Percentiles rank a stretch among this genome's conserved stretches.
Conservation (phyloP, 176 grass and related monocot species). For the Oryza glumipatula region DNA sequence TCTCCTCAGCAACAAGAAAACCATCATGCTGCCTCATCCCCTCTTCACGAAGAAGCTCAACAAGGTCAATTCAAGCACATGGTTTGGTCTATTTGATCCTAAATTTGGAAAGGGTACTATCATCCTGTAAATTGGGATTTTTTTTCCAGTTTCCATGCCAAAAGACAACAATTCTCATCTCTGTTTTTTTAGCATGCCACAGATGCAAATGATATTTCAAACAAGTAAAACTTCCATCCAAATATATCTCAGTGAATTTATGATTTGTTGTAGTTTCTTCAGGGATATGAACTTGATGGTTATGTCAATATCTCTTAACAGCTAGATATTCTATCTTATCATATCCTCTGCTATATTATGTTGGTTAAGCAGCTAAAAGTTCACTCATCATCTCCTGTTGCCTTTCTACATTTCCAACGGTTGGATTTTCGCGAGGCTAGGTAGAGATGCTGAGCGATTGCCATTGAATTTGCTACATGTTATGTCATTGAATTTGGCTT, state of each 20-base stretch:
- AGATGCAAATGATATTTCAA: constrained; percentile 15
- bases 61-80: constrained; percentile 50
- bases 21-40: constrained; percentile 28
- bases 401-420: constrained; percentile 11
- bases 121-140: neutral
- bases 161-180: neutral
- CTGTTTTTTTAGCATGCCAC: constrained; percentile 10
- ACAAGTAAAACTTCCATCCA: constrained; percentile 12
- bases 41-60: constrained; percentile 52
- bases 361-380: constrained; percentile 29
- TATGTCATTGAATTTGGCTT: neutral
- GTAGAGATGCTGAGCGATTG: neutral
- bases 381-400: neutral
- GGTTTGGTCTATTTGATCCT: constrained; percentile 24
- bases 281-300: constrained; percentile 15
- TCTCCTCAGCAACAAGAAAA: constrained; percentile 43
- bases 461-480: neutral
- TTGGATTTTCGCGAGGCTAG: neutral
- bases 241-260: neutral
- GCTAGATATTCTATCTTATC: constrained; percentile 14
- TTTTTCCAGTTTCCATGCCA: neutral
- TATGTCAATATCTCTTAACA: constrained; percentile 18
- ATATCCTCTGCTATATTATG: constrained; percentile 2
- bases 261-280: neutral
- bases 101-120: neutral